Conservation (phyloP, 805 yeast species). For the Komagataella phaffii region DNA sequence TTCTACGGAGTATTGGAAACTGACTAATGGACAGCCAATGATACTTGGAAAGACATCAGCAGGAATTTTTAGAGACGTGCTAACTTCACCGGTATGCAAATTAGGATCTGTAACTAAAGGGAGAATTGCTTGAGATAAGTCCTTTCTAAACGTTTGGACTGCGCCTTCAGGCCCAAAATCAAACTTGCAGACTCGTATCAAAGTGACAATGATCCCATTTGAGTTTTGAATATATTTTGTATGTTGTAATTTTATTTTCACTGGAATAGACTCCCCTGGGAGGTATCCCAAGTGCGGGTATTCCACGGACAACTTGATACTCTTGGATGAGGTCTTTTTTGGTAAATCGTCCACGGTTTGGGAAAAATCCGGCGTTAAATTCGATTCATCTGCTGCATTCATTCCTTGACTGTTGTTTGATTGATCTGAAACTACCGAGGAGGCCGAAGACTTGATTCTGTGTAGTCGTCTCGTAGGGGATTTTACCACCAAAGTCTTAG, state of each 20-base stretch:
- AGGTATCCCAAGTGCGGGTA: slow-evolving; percentile 55
- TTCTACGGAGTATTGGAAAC: slow-evolving; percentile 78
- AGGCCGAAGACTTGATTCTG: slow-evolving; percentile 25
- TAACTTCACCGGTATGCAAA: slow-evolving; percentile 40
- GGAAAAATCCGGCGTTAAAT: slow-evolving; percentile 3
- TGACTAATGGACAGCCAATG: slow-evolving; percentile 51
- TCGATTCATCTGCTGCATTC: background rate
- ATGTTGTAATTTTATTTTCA: slow-evolving; percentile 54
- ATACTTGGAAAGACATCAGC: slow-evolving; percentile 81
- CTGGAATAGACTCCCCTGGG: slow-evolving; percentile 69
- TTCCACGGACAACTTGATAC: slow-evolving; percentile 23
- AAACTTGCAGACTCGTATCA: slow-evolving; percentile 68
- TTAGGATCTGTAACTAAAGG: slow-evolving; percentile 71
- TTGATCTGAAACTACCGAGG: slow-evolving; percentile 20
- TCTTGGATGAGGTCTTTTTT: background rate
- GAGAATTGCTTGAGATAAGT: slow-evolving; percentile 60
- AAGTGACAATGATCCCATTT: slow-evolving; percentile 64
- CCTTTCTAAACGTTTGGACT: slow-evolving; percentile 69
- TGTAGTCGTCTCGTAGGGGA: slow-evolving; percentile 28
- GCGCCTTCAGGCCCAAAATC: slow-evolving; percentile 46
- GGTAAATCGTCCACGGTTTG: slow-evolving; percentile 2
- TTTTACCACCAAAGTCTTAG: slow-evolving; percentile 50
- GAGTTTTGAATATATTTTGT: slow-evolving; percentile 56
- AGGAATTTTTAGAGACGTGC: slow-evolving; percentile 60
- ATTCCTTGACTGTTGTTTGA: background rate